phyloP scores from a whole-genome alignment of 345 rosid species.

The Lumnitzera littorea region DNA sequence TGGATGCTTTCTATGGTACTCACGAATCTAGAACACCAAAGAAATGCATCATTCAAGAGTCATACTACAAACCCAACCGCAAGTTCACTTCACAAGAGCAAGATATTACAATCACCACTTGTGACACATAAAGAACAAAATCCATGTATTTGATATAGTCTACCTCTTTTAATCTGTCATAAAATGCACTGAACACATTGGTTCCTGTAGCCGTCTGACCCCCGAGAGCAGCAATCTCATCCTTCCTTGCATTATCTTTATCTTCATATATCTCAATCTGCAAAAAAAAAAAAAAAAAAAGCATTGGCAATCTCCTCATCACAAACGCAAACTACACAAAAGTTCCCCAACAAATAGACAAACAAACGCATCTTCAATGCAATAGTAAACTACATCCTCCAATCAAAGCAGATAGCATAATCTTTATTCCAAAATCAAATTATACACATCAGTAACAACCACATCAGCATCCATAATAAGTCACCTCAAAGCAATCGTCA shows the following conservation, averaged over 20 bases:
- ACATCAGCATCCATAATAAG: too few relatives aligned
- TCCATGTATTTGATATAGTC: background rate
- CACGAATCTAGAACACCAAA: constrained; percentile 50
- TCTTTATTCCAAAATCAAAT: too few relatives aligned
- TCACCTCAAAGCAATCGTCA: too few relatives aligned
- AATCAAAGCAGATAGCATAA: too few relatives aligned
- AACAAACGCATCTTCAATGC: background rate
- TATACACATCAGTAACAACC: too few relatives aligned
- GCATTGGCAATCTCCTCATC: background rate
- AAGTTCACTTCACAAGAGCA: too few relatives aligned
- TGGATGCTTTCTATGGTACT: constrained; percentile 82
- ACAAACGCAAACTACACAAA: too few relatives aligned
- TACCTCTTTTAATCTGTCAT: constrained; percentile 95
- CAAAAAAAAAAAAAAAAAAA: constrained; percentile 1
- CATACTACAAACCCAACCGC: background rate
- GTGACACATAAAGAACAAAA: too few relatives aligned
- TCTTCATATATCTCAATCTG: constrained; percentile 87
- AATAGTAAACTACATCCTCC: too few relatives aligned
- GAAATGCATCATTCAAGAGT: background rate
- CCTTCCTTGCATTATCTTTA: constrained; percentile 79
- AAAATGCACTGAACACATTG: constrained; percentile 74
- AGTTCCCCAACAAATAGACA: background rate
- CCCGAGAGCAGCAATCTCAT: constrained; percentile 92
- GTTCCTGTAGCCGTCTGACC: constrained; percentile 72
- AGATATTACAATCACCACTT: too few relatives aligned